A percentile compares a stretch with the other conserved stretches of the same genome.
These are phyloP conservation scores for Myxozyma neglecta DNA, from an alignment of 805 yeast species.

Conservation along the genomic window DNA sequence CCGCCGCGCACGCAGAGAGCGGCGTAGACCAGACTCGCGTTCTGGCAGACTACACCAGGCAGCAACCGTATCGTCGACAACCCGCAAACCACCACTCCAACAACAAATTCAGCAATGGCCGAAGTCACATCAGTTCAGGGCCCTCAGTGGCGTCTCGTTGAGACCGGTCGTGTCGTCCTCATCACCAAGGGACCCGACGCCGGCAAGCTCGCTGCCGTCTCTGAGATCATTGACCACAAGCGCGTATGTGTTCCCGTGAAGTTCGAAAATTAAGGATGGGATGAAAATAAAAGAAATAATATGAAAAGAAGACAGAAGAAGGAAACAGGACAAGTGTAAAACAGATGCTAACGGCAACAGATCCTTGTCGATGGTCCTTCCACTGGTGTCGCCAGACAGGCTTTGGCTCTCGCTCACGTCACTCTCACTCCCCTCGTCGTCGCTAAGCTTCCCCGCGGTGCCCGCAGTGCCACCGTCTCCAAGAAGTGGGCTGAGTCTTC, in stretches of 20 bases:
- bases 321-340: neutral
- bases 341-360: slow-evolving; percentile 41
- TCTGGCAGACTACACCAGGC: neutral
- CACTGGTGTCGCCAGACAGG: slow-evolving; percentile 86
- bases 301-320: neutral
- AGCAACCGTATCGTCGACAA: neutral
- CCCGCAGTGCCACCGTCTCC: slow-evolving; percentile 78
- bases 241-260: slow-evolving; percentile 59
- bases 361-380: slow-evolving; percentile 96
- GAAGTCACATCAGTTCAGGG: slow-evolving; percentile 77
- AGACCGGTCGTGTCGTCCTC: slow-evolving; percentile 98
- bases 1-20: too few species aligned
- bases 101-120: slow-evolving; percentile 50
- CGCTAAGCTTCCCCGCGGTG: slow-evolving; percentile 87
- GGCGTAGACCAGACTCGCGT: neutral
- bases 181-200: slow-evolving; percentile 70
- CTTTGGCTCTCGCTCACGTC: slow-evolving; percentile 80
- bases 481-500: slow-evolving; percentile 94
- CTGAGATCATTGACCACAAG: slow-evolving; percentile 98
- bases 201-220: slow-evolving; percentile 92
- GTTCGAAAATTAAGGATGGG: neutral
- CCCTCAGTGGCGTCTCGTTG: slow-evolving; percentile 98
- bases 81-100: neutral
- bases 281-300: neutral
- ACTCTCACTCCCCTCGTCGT: slow-evolving; percentile 90